Evolutionary conservation across 2,329 filamentous ascomycete species (phyloP).

Genomic region (Ambrosiella beaveri): DNA sequence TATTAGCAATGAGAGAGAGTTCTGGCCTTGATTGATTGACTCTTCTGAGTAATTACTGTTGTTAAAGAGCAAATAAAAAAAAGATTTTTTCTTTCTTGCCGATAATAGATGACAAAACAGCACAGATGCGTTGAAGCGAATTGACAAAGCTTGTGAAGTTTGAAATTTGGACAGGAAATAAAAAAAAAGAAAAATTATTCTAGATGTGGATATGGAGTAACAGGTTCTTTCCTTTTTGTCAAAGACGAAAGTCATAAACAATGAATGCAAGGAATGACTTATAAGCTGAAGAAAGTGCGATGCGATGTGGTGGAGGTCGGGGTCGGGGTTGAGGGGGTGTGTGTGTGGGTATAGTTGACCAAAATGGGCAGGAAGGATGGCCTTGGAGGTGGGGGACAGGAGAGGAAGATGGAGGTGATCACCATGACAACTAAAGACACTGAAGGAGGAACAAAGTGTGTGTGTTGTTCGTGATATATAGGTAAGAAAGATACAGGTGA

Average conservation of each 20-base stretch:
- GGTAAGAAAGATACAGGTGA: too few species aligned
- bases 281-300: too few species aligned
- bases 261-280: too few species aligned
- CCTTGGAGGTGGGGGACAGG: not conserved
- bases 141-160: not conserved
- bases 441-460: not conserved
- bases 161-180: not conserved
- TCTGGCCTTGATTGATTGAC: too few species aligned
- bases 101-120: not conserved
- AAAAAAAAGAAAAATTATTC: not conserved
- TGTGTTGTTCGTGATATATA: too few species aligned
- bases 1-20: too few species aligned
- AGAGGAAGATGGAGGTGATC: not conserved
- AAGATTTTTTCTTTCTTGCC: too few species aligned
- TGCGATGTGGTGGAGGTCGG: too few species aligned
- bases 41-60: not conserved
- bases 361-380: not conserved
- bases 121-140: not conserved
- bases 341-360: not conserved
- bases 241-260: not conserved
- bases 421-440: not conserved
- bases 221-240: not conserved
- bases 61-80: not conserved
- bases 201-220: not conserved
- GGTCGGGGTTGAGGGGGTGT: too few species aligned